Base-by-base conservation (phyloP, 495 filamentous ascomycete species). In the Lepraria neglecta region DNA sequence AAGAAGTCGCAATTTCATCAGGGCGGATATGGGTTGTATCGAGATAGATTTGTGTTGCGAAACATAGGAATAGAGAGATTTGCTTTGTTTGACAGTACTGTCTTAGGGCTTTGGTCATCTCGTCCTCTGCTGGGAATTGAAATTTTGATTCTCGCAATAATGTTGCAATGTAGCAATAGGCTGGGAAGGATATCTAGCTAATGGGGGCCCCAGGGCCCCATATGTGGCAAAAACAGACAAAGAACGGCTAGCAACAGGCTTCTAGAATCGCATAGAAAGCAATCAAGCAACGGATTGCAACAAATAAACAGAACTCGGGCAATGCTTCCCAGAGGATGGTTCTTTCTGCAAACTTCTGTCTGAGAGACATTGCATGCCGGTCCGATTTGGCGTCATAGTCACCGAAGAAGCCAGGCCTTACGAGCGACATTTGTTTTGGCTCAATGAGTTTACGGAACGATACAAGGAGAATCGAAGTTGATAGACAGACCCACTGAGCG, bases 21-120 rank as follows among this genome's bases (percentile, higher is more conserved):
- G 70, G 67, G 60, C 69, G 69, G 56, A 67, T 52, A 48, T 74
- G 72, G 67, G 72, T 68, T 61, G 74, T 67, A 44, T 74, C 70
- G 35, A 75, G 69, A 72, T 67, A 75, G 68, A 72, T 67, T 54
- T 72, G 71, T 17, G 68, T 65, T 52, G 66, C 69, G 35, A 74
- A 74, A 46, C 61, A 67, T 53, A 74, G 70, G 69, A 69, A 74
- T 3, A 66, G 19, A 55, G 55, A 65, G 21, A 69, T 65, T 52
- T 60, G 65, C 61, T 73, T 68, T 35, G 68, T 70, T 42, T 65
- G 65, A 42, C 30, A 27, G 65, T 68, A 70, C 44, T 72, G 67
- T 56, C 27, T 11, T 47, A 75, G 63, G 15, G 70, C 71, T 67
- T 46, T 43, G 52, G 72, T 74, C 35, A 75, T 67, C 30, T 61